These are phyloP conservation scores for Geranomyces michiganensis DNA, from an alignment of 192 early-diverging fungal genomes.

Conservation along the genomic window DNA sequence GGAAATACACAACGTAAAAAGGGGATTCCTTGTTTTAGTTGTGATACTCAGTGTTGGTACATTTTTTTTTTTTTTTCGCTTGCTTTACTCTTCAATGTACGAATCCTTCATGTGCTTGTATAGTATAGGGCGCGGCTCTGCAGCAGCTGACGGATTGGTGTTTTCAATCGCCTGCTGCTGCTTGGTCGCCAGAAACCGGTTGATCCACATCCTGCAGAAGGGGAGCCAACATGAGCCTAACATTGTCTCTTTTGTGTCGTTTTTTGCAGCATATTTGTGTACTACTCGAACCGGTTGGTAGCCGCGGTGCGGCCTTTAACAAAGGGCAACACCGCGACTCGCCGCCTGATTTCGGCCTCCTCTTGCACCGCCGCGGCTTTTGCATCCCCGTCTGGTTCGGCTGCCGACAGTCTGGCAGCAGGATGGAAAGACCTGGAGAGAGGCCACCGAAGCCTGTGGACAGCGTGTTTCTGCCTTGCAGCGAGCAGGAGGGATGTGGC, in stretches of 20 bases:
- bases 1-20: no score
- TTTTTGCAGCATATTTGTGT: no score
- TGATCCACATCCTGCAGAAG: slow-evolving; percentile 33
- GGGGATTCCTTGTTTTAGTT: no score
- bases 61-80: no score
- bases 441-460: no score
- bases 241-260: no score
- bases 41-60: neutral
- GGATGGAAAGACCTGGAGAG: no score
- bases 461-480: no score
- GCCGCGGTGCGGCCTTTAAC: slow-evolving; percentile 17
- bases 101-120: slow-evolving; percentile 43
- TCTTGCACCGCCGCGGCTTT: slow-evolving; percentile 1
- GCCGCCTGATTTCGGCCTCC: slow-evolving; percentile 4
- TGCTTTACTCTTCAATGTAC: slow-evolving; percentile 74
- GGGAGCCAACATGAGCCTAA: neutral
- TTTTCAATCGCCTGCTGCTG: slow-evolving; percentile 23
- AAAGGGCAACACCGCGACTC: slow-evolving; percentile 19
- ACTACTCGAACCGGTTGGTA: slow-evolving; percentile 11
- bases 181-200: slow-evolving; percentile 35
- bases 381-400: no score
- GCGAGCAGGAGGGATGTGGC: no score
- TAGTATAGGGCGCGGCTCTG: neutral
- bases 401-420: no score
- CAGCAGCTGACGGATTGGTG: neutral